A percentile compares a stretch with the other conserved stretches of the same genome.
Conservation (phyloP, 78 protist genomes). For the Dictyostelium capitatum region DNA sequence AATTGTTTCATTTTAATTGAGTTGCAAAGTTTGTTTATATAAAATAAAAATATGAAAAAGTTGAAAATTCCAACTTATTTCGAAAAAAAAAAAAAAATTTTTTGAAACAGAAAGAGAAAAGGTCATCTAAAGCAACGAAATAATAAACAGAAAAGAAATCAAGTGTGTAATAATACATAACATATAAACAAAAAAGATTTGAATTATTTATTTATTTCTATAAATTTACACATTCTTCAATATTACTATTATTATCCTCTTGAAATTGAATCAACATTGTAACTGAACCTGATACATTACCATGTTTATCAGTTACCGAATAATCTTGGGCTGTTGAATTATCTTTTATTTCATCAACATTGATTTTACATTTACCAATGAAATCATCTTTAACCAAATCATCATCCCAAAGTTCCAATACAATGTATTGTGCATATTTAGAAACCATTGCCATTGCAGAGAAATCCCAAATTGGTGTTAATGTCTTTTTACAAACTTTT, state of each 20-base stretch:
- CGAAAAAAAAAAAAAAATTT: no score
- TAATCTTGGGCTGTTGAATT: background rate
- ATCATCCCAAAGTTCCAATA: background rate
- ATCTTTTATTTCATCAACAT: background rate
- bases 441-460: background rate
- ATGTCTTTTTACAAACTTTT: background rate
- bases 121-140: no score
- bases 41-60: no score
- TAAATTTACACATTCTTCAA: background rate
- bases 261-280: background rate
- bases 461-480: background rate
- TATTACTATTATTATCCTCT: background rate
- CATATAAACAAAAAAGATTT: no score
- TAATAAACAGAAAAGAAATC: no score
- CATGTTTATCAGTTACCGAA: background rate
- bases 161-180: no score
- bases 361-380: background rate
- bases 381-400: background rate
- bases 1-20: no score
- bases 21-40: no score
- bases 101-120: no score
- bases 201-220: no score
- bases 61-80: no score
- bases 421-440: background rate
- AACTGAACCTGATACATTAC: background rate